phyloP scores from a whole-genome alignment of 208 protist species.

The Zelonia costaricensis region DNA sequence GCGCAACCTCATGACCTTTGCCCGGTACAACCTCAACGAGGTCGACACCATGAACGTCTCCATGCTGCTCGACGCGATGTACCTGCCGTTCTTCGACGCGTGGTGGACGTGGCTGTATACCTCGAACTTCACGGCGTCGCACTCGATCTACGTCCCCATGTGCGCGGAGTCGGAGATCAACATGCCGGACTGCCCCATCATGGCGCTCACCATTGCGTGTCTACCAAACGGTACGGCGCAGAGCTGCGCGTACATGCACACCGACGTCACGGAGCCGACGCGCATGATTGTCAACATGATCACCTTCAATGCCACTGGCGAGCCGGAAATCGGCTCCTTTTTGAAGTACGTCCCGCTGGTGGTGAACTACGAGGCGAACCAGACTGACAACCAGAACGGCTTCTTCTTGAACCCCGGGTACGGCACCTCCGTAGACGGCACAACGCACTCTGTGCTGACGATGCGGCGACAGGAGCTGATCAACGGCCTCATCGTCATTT shows the following conservation, averaged over 20 bases:
- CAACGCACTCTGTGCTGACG: conserved; percentile 13
- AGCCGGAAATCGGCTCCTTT: neutral
- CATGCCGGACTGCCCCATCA: conserved; percentile 17
- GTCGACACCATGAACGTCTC: neutral
- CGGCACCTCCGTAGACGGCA: neutral
- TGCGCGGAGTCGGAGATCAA: conserved; percentile 21
- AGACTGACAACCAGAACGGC: conserved; percentile 7
- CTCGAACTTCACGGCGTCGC: conserved; percentile 8
- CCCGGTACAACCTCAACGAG: neutral
- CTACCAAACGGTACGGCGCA: neutral
- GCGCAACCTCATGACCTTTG: conserved; percentile 28
- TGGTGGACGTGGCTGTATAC: conserved; percentile 34
- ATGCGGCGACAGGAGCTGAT: conserved; percentile 19
- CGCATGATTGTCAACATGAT: conserved; percentile 8
- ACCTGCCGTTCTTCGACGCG: conserved; percentile 26
- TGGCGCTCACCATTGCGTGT: conserved; percentile 32
- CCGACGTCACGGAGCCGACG: conserved; percentile 14
- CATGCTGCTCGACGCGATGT: conserved; percentile 29
- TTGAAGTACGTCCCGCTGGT: neutral
- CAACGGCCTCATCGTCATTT: conserved; percentile 18
- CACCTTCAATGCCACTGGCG: neutral
- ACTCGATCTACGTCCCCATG: conserved; percentile 42
- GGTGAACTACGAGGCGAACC: conserved; percentile 5
- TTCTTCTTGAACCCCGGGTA: conserved; percentile 20
- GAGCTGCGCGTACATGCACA: conserved; percentile 27